These are phyloP conservation scores for Thermochaetoides thermophila DNA, from an alignment of 495 filamentous ascomycete genomes.

Conservation along the genomic window DNA sequence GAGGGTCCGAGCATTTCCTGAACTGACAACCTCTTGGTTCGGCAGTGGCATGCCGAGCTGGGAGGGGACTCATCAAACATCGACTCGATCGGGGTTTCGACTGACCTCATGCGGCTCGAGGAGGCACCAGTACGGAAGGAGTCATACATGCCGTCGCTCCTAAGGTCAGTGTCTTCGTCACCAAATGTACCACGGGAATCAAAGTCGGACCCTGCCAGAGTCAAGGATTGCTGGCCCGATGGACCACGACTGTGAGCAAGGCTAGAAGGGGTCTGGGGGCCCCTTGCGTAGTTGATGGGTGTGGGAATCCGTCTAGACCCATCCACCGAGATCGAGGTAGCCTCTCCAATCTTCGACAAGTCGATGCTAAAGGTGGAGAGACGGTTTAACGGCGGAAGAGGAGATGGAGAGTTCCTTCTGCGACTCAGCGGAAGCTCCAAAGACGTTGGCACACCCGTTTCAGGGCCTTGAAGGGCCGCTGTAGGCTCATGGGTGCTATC, in stretches of 20 bases:
- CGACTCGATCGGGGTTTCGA: slow-evolving; percentile 54
- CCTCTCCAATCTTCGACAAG: slow-evolving; percentile 26
- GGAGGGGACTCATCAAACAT: slow-evolving; percentile 74
- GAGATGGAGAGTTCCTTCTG: slow-evolving; percentile 37
- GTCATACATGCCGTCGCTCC: slow-evolving; percentile 85
- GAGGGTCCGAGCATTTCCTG: slow-evolving; percentile 35
- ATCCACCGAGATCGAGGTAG: slow-evolving; percentile 22
- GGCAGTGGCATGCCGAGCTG: slow-evolving; percentile 31
- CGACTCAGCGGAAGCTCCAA: slow-evolving; percentile 19
- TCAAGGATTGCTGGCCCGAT: slow-evolving; percentile 55
- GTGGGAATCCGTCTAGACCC: slow-evolving; percentile 11
- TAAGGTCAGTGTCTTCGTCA: slow-evolving; percentile 72
- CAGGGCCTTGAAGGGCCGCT: too few species aligned
- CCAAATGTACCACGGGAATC: slow-evolving; percentile 62
- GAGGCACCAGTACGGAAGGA: slow-evolving; percentile 75
- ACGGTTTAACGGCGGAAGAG: slow-evolving; percentile 39
- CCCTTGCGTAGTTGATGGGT: slow-evolving; percentile 15
- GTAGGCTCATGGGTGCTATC: too few species aligned
- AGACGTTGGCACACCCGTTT: too few species aligned
- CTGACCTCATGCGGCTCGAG: slow-evolving; percentile 31
- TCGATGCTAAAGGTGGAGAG: slow-evolving; percentile 45
- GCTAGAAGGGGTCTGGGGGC: slow-evolving; percentile 13
- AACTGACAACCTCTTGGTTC: slow-evolving; percentile 44
- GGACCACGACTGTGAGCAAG: slow-evolving; percentile 16
- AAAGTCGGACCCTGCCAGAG: slow-evolving; percentile 68